Conservation (phyloP, 768 basidiomycete genomes). For the Boletus edulis region DNA sequence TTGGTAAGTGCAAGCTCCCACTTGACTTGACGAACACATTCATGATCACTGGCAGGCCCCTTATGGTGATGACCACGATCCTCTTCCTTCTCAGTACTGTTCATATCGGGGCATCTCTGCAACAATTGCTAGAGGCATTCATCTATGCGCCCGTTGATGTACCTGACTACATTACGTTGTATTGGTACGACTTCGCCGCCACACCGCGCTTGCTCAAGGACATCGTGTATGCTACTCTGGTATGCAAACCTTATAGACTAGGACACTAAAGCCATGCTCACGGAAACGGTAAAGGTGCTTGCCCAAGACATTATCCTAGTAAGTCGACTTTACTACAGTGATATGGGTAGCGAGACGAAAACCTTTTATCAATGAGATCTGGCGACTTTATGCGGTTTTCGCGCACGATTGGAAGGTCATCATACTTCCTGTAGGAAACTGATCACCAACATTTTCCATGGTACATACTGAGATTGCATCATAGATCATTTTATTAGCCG, state of each 20-base stretch:
- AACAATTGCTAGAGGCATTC: not conserved
- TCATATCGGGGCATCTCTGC: not conserved
- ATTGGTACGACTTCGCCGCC: not conserved
- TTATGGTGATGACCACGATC: not conserved
- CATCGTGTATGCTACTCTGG: not conserved
- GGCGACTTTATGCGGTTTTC: slow-evolving; percentile 3
- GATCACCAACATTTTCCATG: not conserved
- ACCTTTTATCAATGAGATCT: not conserved
- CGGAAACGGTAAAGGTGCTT: not conserved
- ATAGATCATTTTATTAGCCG: not conserved
- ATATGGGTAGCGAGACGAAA: not conserved
- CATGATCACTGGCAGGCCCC: not conserved
- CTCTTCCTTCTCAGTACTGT: not conserved
- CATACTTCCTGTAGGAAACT: not conserved
- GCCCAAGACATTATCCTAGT: not conserved
- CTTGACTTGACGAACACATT: no score
- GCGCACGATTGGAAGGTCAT: not conserved
- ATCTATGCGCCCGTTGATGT: not conserved
- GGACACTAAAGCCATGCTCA: not conserved
- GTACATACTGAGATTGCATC: not conserved
- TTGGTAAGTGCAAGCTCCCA: not conserved
- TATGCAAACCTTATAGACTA: not conserved
- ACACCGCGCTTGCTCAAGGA: not conserved
- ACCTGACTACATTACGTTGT: not conserved
- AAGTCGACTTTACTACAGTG: not conserved